Evolutionary conservation across 1,284 basidiomycete species (phyloP), one percentile per base, ranked within the genome.

Genomic region (Cryptococcus sp.): DNA sequence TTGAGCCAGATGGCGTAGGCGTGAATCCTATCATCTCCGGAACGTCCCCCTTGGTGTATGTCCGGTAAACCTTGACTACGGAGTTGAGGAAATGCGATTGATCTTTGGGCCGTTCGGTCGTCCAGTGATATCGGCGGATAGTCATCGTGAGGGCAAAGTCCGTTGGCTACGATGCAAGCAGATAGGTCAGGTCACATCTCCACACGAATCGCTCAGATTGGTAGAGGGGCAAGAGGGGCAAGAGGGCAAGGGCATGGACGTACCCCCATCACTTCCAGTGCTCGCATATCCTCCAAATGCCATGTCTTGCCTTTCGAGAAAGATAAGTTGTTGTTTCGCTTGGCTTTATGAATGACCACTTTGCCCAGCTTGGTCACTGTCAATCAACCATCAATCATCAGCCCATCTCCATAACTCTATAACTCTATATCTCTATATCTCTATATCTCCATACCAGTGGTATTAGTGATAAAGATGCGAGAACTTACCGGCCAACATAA

Each of bases 291-390:
- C 49, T 86, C 80, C 45, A 98, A 78, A 63, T 84, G 85, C 96
- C 96, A 99, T 10, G 94, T 93, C 82, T 99, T 99, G 22, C 96
- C 96, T 55, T 97, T 91, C 20, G 93, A 97, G 80, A 96, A 99
- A 0, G 90, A 87, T 41, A 91, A 90, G 72, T 98, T 99, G 41
- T 88, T 87, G 76, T 99, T 99, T 60, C 92, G 80, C 79, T 98
- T 98, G 7, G 93, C 93, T 79, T 99, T 99, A 84, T 99, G 93
- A 23, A 97, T 83, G 71, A 88, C 87, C 8, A 88, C 89, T 59
- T 81, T 80, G 41, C 87, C 86, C 66, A 84, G 83, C 67, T 76
- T 82, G 8, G 86, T 82, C 76, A 88, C 90, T 91, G 66, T 35
- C 44, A 44, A 41, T 42, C n/a, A 42, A 6, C 47, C 44, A 35